Percentiles rank a stretch among this genome's conserved stretches.
Evolutionary conservation across 2,329 filamentous ascomycete genomes (phyloP).

Genomic region (Fusarium udum): DNA sequence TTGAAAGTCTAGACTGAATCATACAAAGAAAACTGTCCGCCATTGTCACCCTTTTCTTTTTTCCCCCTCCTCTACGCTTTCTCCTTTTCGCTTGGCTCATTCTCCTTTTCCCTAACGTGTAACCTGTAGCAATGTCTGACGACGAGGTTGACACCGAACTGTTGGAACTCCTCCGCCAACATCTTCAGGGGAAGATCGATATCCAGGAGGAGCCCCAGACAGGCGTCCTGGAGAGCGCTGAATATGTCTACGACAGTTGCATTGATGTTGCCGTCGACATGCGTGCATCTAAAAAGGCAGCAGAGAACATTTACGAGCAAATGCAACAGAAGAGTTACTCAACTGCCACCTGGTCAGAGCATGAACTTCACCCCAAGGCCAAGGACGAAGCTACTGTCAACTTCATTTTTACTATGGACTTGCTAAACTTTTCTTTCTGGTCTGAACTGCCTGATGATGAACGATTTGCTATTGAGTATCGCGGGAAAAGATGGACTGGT

Average conservation of each 20-base stretch:
- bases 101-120: neutral
- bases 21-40: conserved; percentile 21
- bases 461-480: conserved; percentile 85
- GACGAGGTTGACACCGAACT: conserved; percentile 91
- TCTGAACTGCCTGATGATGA: conserved; percentile 75
- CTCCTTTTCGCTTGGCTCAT: neutral
- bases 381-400: conserved; percentile 83
- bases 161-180: conserved; percentile 83
- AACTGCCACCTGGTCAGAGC: conserved; percentile 84
- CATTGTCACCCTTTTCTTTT: conserved; percentile 19
- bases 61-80: neutral
- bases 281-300: conserved; percentile 82
- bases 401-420: conserved; percentile 97
- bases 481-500: conserved; percentile 84
- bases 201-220: conserved; percentile 74
- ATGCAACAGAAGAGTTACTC: conserved; percentile 90
- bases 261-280: conserved; percentile 93
- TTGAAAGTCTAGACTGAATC: conserved; percentile 30
- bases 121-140: conserved; percentile 74
- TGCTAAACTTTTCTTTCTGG: conserved; percentile 98
- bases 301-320: conserved; percentile 77
- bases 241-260: conserved; percentile 90
- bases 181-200: conserved; percentile 69
- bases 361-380: conserved; percentile 87
- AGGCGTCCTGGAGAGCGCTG: conserved; percentile 81